Conservation (phyloP, 2,329 filamentous ascomycete genomes). For the Stemphylium vesicarium region DNA sequence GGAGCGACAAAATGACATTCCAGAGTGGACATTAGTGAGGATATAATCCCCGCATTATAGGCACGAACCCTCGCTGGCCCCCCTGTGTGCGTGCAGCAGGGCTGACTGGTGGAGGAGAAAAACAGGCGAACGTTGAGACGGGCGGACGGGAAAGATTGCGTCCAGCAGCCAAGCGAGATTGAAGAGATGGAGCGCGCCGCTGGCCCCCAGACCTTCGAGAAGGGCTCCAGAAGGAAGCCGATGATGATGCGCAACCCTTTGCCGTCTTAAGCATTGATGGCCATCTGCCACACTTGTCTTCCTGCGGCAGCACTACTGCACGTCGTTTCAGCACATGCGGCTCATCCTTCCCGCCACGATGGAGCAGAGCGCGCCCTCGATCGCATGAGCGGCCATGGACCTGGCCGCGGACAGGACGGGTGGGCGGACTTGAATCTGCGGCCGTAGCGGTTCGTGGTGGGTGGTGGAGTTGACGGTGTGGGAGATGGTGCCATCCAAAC, state of each 20-base stretch:
- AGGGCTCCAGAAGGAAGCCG: constrained; percentile 18
- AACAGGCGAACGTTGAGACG: constrained; percentile 34
- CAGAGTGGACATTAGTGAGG: constrained; percentile 20
- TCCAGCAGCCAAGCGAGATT: constrained; percentile 25
- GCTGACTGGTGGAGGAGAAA: constrained; percentile 18
- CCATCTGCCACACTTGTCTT: constrained; percentile 7
- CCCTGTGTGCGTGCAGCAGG: constrained; percentile 25
- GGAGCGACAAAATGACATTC: constrained; percentile 26
- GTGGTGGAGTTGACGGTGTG: not conserved
- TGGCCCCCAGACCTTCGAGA: constrained; percentile 16
- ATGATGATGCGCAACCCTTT: constrained; percentile 1
- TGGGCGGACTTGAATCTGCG: not conserved
- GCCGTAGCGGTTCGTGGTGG: not conserved
- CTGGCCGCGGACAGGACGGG: not conserved
- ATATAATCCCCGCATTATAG: constrained; percentile 45
- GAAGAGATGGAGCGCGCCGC: constrained; percentile 12
- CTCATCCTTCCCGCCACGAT: constrained; percentile 27
- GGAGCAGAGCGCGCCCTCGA: constrained; percentile 5
- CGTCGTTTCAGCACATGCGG: constrained; percentile 22
- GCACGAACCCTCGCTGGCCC: constrained; percentile 7
- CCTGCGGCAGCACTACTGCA: constrained; percentile 22
- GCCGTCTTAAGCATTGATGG: not conserved
- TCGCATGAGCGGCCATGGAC: constrained; percentile 4
- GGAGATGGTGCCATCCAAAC: constrained; percentile 8
- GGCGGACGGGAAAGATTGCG: constrained; percentile 31